Evolutionary conservation across 2,329 filamentous ascomycete genomes (phyloP), one percentile per base, ranked within the genome.

Genomic region (Talaromyces verruculosus): DNA sequence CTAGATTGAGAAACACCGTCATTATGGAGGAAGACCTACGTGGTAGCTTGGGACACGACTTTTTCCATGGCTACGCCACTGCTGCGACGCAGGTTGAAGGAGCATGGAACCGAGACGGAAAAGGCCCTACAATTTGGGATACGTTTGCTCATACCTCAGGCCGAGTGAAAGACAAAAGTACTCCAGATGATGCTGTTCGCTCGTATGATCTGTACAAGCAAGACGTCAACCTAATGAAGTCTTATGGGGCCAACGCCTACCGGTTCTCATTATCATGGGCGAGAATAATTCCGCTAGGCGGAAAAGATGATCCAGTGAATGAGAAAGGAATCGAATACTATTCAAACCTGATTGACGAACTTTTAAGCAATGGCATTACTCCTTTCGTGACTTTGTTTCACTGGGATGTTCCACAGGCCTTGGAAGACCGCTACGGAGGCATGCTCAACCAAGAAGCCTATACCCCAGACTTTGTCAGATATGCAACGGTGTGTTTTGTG

Each of bases 371-470:
- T 19, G 89, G 86, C 66, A 93, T 94, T 72, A 86, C 84, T 19
- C 91, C 91, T 1, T 88, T 93, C 76, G 86, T 93, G 73, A 94
- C 91, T 1, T 82, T 95, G 19, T 90, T 90, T 77, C 91, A 94
- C 79, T 94, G 91, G 91, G 91, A 94, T 78, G 83, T 92, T 15
- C 91, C 91, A 2, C 87, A 91, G 70, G 87, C 81, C 49, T 82
- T 94, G 35, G 87, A 94, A 73, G 87, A 89, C 80, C 87, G 90
- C 67, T 94, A 95, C 76, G 89, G 89, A 8, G 91, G 91, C 45
- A 85, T 92, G 69, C 79, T 93, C 70, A 89, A 91, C 83, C 88
- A 89, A 74, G 81, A 87, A 41, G 90, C 93, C 78, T 93, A 92
- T 77, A 87, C 88, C 1, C 83, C 88, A 68, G 91, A 95, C 79